These are phyloP conservation scores for Penicillium robsamsonii DNA, from an alignment of 495 filamentous ascomycete species.

Conservation along the genomic window DNA sequence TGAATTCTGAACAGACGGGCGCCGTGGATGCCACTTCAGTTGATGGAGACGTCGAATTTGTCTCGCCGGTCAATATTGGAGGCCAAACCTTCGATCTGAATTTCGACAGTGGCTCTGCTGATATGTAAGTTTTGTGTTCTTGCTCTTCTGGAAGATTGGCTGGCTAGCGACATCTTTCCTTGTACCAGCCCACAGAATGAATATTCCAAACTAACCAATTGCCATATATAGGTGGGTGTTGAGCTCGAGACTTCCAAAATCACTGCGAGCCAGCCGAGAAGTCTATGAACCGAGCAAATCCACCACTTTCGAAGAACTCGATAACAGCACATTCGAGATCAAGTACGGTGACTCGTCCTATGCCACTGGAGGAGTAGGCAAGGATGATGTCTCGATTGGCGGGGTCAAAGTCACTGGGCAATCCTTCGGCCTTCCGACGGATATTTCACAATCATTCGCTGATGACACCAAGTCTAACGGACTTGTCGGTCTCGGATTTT, in stretches of 20 bases:
- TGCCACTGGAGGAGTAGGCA: slow-evolving; percentile 65
- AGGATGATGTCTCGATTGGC: slow-evolving; percentile 71
- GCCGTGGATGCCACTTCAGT: slow-evolving; percentile 61
- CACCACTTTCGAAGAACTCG: slow-evolving; percentile 47
- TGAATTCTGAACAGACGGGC: slow-evolving; percentile 44
- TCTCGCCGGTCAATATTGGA: slow-evolving; percentile 69
- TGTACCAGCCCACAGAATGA: not conserved
- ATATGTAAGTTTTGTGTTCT: slow-evolving; percentile 61
- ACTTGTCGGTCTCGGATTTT: slow-evolving; percentile 77
- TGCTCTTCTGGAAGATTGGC: not conserved
- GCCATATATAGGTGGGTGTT: slow-evolving; percentile 64
- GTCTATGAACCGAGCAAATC: slow-evolving; percentile 64
- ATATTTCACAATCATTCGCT: slow-evolving; percentile 62
- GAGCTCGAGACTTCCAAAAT: slow-evolving; percentile 57
- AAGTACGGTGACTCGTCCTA: slow-evolving; percentile 72
- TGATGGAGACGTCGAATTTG: slow-evolving; percentile 63
- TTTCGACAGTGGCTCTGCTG: slow-evolving; percentile 82
- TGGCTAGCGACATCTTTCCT: not conserved
- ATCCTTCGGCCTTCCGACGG: slow-evolving; percentile 66
- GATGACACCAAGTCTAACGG: slow-evolving; percentile 62
- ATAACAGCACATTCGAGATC: slow-evolving; percentile 59
- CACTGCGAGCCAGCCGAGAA: slow-evolving; percentile 48
- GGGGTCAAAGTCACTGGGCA: slow-evolving; percentile 65
- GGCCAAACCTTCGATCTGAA: slow-evolving; percentile 71
- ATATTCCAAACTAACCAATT: not conserved